Evolutionary conservation across 2,329 filamentous ascomycete species (phyloP).

Genomic region (Hypoxylon sp.): DNA sequence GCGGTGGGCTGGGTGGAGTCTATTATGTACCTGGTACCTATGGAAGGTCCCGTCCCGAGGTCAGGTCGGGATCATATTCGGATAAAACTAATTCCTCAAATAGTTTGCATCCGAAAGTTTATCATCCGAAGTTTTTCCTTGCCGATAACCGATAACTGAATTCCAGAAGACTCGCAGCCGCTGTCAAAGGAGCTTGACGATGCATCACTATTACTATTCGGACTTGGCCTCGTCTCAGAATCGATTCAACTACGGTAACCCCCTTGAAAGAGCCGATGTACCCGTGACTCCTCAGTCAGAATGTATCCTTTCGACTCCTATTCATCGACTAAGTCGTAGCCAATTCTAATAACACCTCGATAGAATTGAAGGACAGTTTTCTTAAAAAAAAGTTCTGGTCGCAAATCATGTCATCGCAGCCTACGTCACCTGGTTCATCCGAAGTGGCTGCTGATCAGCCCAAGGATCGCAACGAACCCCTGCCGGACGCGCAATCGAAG

Average conservation of each 20-base stretch:
- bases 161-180: slow-evolving; percentile 33
- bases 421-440: slow-evolving; percentile 42
- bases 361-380: slow-evolving; percentile 25
- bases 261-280: slow-evolving; percentile 30
- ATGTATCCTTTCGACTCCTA: slow-evolving; percentile 44
- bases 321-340: slow-evolving; percentile 41
- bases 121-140: slow-evolving; percentile 36
- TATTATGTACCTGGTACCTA: too few species aligned
- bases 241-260: slow-evolving; percentile 38
- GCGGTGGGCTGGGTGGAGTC: neutral
- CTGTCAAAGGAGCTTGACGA: slow-evolving; percentile 35
- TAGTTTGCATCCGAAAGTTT: neutral
- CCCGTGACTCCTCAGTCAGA: slow-evolving; percentile 41
- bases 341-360: slow-evolving; percentile 39
- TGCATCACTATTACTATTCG: slow-evolving; percentile 38
- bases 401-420: slow-evolving; percentile 42
- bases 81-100: slow-evolving; percentile 25
- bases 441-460: slow-evolving; percentile 44
- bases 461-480: slow-evolving; percentile 43
- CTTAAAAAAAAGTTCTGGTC: slow-evolving; percentile 16
- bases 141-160: slow-evolving; percentile 45
- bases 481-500: slow-evolving; percentile 34
- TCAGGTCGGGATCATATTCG: slow-evolving; percentile 6
- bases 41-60: too few species aligned
- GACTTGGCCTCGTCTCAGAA: slow-evolving; percentile 47